Evolutionary conservation across 164 flowering plant genomes (phyloP).

Genomic region (Hamamelis virginiana): DNA sequence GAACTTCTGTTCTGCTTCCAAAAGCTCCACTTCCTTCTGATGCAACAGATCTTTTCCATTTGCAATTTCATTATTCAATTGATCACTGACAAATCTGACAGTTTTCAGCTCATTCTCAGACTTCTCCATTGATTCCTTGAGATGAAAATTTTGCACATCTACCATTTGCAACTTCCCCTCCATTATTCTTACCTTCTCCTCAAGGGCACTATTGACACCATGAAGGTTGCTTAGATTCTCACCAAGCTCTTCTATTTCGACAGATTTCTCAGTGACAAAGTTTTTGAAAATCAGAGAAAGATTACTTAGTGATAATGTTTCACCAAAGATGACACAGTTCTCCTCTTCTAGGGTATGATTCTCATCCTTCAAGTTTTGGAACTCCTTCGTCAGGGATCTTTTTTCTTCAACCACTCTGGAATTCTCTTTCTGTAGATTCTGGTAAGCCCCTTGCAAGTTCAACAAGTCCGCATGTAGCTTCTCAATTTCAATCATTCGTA

Average conservation of each 20-base stretch:
- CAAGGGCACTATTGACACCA: constrained; percentile 32
- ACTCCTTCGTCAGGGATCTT: constrained; percentile 22
- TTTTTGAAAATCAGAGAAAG: constrained; percentile 35
- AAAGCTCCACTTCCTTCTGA: constrained; percentile 39
- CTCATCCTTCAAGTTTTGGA: constrained; percentile 27
- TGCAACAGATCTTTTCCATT: constrained; percentile 30
- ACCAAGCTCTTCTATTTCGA: constrained; percentile 32
- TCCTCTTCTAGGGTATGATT: constrained; percentile 43
- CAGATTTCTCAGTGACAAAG: constrained; percentile 30
- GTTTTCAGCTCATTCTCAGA: constrained; percentile 35
- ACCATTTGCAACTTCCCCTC: constrained; percentile 29
- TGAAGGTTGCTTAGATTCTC: constrained; percentile 30
- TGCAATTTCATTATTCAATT: constrained; percentile 29
- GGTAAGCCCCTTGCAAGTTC: constrained; percentile 27
- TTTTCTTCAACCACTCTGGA: constrained; percentile 38
- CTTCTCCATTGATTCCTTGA: constrained; percentile 35
- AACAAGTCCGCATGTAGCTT: constrained; percentile 30
- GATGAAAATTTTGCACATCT: constrained; percentile 32
- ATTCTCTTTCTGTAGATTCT: constrained; percentile 36
- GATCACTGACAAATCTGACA: constrained; percentile 22
- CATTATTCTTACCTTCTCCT: constrained; percentile 26
- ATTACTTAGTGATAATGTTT: constrained; percentile 32
- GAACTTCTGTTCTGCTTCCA: constrained; percentile 33
- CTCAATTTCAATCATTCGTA: constrained; percentile 29
- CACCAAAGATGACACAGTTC: constrained; percentile 24